These are phyloP conservation scores for Moelleriella libera DNA, from an alignment of 2,329 filamentous ascomycete species.

Conservation along the genomic window DNA sequence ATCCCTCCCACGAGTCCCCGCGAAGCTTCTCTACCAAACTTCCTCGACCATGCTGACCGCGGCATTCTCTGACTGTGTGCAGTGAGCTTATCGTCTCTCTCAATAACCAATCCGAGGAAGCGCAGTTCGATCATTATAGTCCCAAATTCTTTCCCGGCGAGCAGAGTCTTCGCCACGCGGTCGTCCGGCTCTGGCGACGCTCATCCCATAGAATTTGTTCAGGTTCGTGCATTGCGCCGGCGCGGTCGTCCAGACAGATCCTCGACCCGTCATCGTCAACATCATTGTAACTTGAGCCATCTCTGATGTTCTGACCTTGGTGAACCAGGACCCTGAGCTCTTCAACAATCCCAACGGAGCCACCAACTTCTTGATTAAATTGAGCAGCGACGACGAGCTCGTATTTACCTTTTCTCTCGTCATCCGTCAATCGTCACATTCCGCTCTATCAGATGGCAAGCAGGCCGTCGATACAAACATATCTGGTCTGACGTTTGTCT, in stretches of 20 bases:
- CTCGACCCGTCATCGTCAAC: too few relatives aligned
- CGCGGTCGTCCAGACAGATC: too few relatives aligned
- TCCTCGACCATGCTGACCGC: neutral
- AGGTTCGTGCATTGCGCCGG: constrained; percentile 36
- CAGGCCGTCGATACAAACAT: constrained; percentile 57
- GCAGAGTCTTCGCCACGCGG: constrained; percentile 58
- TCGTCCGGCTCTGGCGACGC: constrained; percentile 57
- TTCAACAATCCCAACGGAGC: constrained; percentile 26
- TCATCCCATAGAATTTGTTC: constrained; percentile 74
- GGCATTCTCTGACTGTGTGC: constrained; percentile 3
- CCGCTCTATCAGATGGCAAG: constrained; percentile 34
- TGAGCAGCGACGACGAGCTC: constrained; percentile 84
- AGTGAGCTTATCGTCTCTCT: constrained; percentile 82
- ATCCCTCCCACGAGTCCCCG: neutral
- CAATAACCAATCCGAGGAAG: constrained; percentile 65
- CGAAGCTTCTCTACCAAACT: neutral
- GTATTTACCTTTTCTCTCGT: constrained; percentile 88
- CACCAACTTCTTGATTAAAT: constrained; percentile 71
- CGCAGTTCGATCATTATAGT: constrained; percentile 63
- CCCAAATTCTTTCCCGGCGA: constrained; percentile 81
- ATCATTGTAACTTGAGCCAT: neutral
- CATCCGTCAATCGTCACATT: constrained; percentile 38
- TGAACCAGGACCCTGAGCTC: constrained; percentile 62
- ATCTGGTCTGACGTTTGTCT: constrained; percentile 82
- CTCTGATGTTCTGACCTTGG: neutral